Base-by-base conservation (phyloP, 169 alveolate genomes). In the Cyclospora cayetanensis region DNA sequence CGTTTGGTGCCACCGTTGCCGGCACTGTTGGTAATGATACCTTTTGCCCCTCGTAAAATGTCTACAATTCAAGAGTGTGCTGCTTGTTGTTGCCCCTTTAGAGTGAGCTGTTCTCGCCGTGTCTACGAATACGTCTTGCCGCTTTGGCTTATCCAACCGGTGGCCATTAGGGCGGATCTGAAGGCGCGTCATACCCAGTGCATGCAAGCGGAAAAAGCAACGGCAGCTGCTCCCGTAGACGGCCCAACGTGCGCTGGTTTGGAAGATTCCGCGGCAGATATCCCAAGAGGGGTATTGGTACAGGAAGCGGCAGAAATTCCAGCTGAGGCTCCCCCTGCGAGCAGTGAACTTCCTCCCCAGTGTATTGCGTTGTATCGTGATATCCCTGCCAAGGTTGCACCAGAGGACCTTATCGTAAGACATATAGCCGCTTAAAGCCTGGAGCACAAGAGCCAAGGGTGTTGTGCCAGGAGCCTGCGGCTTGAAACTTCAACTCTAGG, bases 51-150 rank as follows among this genome's bases (percentile, higher is more conserved):
- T 18, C 60, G n/a, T n/a, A n/a, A n/a, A n/a, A n/a, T n/a, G n/a
- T n/a, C n/a, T n/a, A n/a, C n/a, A n/a, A n/a, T n/a, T 50, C 18
- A 9, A 11, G 60, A 50, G 60, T 9, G 9, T 74, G 85, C 85
- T 74, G 85, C 85, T 74, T 15, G 89, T 72, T 79, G 89, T 72
- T 37, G 85, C 85, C 41, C 65, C 85, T 37, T 35, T 35, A 85
- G 91, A 25, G 31, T 60, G 27, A 55, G 72, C 27, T 87, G 92
- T 41, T 87, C 85, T 25, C 92, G 92, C 4, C 92, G 92, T 1
- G 83, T 52, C 22, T 86, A 86, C 60, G 86, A 35, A 27, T 86
- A 53, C 29, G 22, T 42, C 7, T 35, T 86, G 29, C 92, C 92
- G 5, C 46, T 55, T 35, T 68, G 74, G 66, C 65, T 68, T 39